A percentile compares a stretch with the other conserved stretches of the same genome.
Evolutionary conservation across 768 basidiomycete genomes (phyloP).

Genomic region (Dioszegia aurantiaca): DNA sequence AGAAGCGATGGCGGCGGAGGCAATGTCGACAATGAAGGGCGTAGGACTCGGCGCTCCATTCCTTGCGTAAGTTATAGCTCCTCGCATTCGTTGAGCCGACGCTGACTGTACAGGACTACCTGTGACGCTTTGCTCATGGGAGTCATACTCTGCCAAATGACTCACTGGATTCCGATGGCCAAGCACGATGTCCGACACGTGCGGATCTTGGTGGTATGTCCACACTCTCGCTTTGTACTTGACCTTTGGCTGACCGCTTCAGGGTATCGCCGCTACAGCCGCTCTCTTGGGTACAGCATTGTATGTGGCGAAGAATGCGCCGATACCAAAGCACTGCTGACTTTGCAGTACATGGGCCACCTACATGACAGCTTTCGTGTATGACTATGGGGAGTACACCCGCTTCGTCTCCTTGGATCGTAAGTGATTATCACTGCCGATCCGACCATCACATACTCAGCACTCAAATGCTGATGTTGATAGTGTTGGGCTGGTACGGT

Average conservation of each 20-base stretch:
- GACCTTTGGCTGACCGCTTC: not conserved
- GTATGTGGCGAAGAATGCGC: not conserved
- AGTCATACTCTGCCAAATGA: constrained; percentile 11
- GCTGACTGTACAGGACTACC: not conserved
- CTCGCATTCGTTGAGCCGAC: not conserved
- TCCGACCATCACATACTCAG: too few relatives aligned
- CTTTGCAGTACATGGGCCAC: constrained; percentile 7
- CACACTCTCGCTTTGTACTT: not conserved
- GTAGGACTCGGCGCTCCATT: constrained; percentile 4
- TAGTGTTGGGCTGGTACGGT: constrained; percentile 13
- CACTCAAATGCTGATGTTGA: too few relatives aligned
- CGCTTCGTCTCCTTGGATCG: constrained; percentile 5
- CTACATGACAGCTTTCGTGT: constrained; percentile 5
- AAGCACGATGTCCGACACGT: constrained; percentile 9
- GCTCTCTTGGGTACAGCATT: constrained; percentile 4
- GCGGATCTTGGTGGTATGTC: constrained; percentile 5
- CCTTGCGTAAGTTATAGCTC: constrained; percentile 8
- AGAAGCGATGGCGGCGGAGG: constrained; percentile 3
- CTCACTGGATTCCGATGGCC: constrained; percentile 6
- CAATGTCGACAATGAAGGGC: not conserved
- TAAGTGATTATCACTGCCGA: not conserved
- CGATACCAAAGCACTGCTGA: not conserved
- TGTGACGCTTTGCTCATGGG: constrained; percentile 9
- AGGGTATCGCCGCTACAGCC: constrained; percentile 4
- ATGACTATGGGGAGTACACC: constrained; percentile 6